Evolutionary conservation across 768 basidiomycete species (phyloP), one percentile per base, ranked within the genome.

Genomic region (Macrocybe gigantea): DNA sequence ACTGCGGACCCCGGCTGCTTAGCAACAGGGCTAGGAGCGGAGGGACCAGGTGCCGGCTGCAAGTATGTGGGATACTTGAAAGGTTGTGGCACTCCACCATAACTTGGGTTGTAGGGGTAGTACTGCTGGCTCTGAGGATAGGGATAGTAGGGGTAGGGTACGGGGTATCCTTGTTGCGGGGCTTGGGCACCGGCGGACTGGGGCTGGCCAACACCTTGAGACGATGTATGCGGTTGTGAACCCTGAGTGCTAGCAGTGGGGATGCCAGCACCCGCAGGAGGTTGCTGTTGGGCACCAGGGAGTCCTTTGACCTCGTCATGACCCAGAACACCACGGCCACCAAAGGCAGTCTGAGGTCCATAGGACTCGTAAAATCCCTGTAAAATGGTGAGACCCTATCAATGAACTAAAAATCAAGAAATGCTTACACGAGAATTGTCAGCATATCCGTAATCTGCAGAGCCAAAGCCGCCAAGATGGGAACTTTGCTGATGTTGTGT

Each of bases 311-410:
- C 74, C 44, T 91, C 88, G 35, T 91, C 88, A 41, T 88, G 87
- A 11, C 77, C 76, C 6, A 89, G 71, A 15, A 75, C 76, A 51
- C 74, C 80, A 13, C 88, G 77, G 49, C 75, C 78, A 33, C 77
- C 76, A 53, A 90, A 91, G 31, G 70, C 76, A 38, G 74, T 68
- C 45, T 77, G 83, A 54, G 82, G 86, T 43, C 60, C 57, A 58
- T 90, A 89, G 7, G 80, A 78, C 38, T 90, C 88, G 58, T 91
- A 91, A 66, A 88, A 88, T 54, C 79, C 79, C 84, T 86, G 53
- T 36, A 54, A 44, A 46, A 52, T 22, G 22, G 22, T 22, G 22
- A 22, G 22, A 22, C 22, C 22, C 22, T 1, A 22, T 22, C 4
- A 1, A 22, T 22, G 1, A 22, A 22, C 22, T 22, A 22, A n/a